Evolutionary conservation across 1,284 basidiomycete genomes (phyloP).

Genomic region (Leccinum angustisporum): DNA sequence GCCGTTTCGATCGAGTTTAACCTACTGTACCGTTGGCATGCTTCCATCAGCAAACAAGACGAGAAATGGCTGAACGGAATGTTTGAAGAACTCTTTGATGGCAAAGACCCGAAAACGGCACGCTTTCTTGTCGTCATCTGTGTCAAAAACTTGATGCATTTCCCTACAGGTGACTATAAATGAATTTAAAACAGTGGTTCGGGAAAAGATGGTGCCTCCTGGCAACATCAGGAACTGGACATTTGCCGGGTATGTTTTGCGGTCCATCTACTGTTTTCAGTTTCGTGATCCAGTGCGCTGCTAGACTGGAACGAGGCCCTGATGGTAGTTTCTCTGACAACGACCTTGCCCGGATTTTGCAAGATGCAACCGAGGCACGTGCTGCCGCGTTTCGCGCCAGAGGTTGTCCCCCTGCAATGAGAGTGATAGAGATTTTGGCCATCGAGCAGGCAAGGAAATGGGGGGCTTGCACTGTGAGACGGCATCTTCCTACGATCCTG

Average conservation of each 20-base stretch:
- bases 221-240: conserved; percentile 47
- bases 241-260: conserved; percentile 48
- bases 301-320: conserved; percentile 50
- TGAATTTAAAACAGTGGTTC: conserved; percentile 45
- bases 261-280: neutral
- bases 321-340: conserved; percentile 67
- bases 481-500: neutral
- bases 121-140: conserved; percentile 5
- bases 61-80: conserved; percentile 55
- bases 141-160: conserved; percentile 10
- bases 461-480: conserved; percentile 69
- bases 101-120: conserved; percentile 42
- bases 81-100: conserved; percentile 48
- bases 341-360: conserved; percentile 66
- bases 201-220: conserved; percentile 37
- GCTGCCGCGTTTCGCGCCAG: conserved; percentile 76
- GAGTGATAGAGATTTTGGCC: conserved; percentile 70
- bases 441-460: conserved; percentile 71
- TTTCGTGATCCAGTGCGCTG: neutral
- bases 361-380: conserved; percentile 61
- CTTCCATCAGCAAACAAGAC: conserved; percentile 61
- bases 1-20: conserved; percentile 75
- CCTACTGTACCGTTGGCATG: conserved; percentile 75
- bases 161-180: conserved; percentile 39
- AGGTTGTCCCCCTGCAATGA: conserved; percentile 67